Conservation (phyloP, 306 rosid species). For the Corylus avellana region DNA sequence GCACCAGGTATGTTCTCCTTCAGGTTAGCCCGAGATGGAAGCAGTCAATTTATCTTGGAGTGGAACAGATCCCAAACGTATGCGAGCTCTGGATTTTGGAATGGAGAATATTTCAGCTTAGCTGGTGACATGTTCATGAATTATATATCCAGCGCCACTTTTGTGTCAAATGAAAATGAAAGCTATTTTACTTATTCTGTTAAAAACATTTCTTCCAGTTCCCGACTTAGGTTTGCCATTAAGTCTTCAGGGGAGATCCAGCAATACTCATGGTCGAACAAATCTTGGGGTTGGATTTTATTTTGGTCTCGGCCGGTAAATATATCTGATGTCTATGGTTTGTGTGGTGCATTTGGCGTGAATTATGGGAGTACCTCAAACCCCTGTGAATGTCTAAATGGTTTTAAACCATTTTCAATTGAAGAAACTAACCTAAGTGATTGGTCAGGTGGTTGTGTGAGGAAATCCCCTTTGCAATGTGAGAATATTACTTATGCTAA, state of each 20-base stretch:
- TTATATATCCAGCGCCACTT: too few relatives aligned
- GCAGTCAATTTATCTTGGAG: not conserved
- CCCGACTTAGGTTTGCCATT: too few relatives aligned
- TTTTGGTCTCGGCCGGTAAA: too few relatives aligned
- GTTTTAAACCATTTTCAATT: not conserved
- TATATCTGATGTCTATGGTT: not conserved
- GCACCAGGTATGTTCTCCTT: conserved; percentile 41
- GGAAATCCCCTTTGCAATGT: not conserved
- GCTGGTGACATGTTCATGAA: not conserved
- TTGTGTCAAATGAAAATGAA: too few relatives aligned
- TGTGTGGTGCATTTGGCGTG: not conserved
- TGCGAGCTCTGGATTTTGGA: not conserved
- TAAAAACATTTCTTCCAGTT: too few relatives aligned
- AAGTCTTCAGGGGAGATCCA: too few relatives aligned
- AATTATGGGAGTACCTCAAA: not conserved
- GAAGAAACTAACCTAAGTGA: not conserved
- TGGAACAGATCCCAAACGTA: not conserved
- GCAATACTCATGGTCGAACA: too few relatives aligned
- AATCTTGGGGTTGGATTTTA: too few relatives aligned
- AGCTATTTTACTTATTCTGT: too few relatives aligned
- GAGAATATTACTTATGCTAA: not conserved
- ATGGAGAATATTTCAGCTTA: not conserved
- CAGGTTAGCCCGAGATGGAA: conserved; percentile 41
- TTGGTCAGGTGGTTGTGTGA: conserved; percentile 3
- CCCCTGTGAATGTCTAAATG: not conserved